Evolutionary conservation across 2,329 filamentous ascomycete genomes (phyloP).

Genomic region (Neonectria sp.): DNA sequence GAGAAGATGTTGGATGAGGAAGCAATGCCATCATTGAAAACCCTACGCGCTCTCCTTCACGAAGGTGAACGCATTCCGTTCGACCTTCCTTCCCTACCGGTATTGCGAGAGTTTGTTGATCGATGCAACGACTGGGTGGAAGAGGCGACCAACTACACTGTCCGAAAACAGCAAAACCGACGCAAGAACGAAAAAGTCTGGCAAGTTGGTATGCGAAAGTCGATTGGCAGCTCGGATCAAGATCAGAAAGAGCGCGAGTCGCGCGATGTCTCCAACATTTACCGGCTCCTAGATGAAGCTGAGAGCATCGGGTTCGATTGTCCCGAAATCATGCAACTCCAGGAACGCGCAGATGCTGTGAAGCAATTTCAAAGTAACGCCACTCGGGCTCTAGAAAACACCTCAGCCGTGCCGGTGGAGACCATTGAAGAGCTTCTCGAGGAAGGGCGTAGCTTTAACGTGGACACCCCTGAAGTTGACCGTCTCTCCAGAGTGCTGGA

Average conservation of each 20-base stretch:
- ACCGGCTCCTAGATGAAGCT: conserved; percentile 85
- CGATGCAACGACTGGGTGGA: conserved; percentile 98
- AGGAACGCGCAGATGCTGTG: conserved; percentile 88
- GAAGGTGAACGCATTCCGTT: conserved; percentile 98
- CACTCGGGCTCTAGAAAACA: conserved; percentile 77
- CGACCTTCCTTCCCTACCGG: conserved; percentile 85
- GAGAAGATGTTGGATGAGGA: conserved; percentile 88
- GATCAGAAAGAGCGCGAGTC: conserved; percentile 89
- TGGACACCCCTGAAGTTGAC: conserved; percentile 92
- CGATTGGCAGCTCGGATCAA: conserved; percentile 65
- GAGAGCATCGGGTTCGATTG: conserved; percentile 94
- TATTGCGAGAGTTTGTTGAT: conserved; percentile 91
- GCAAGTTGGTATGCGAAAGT: conserved; percentile 81
- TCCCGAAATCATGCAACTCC: conserved; percentile 87
- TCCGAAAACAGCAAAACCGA: conserved; percentile 96
- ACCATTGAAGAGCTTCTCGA: conserved; percentile 95
- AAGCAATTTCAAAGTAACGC: conserved; percentile 87
- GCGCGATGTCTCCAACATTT: conserved; percentile 90
- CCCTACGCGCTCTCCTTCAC: conserved; percentile 84
- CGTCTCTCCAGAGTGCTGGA: conserved; percentile 84
- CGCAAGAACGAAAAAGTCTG: conserved; percentile 94
- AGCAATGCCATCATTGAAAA: conserved; percentile 87
- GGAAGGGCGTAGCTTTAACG: conserved; percentile 88
- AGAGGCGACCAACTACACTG: conserved; percentile 95
- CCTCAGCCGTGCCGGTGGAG: conserved; percentile 73